Base-by-base conservation (phyloP, 73 alveolate genomes). In the Paramecium tetraurelia region DNA sequence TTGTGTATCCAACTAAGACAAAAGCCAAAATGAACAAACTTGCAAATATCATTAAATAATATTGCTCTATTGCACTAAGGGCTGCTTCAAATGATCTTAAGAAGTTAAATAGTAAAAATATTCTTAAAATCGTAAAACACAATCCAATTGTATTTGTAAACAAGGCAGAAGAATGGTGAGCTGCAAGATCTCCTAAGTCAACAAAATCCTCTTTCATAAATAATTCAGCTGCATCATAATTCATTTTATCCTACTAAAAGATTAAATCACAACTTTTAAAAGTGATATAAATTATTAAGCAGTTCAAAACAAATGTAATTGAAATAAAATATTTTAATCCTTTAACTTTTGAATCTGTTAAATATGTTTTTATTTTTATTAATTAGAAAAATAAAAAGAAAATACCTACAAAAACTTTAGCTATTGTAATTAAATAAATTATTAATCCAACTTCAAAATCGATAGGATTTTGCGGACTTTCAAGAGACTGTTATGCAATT, bases 321-420 rank as follows among this genome's bases (percentile, higher is more conserved):
- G 90, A 80, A 38, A 80, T 80, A 18, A 80, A 80, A 80, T 80
- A 80, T 24, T 80, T 80, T 2, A 80, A 41, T 7, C 43, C 75
- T 46, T 44, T 80, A 9, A 27, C 43, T 21, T 44, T 44, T 44
- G 46, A 44, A 12, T 80, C 70, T 6, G 46, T 46, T 8, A 46
- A 12, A 24, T 31, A 48, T 41, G 46, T 43, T 24, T 80, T 44
- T 18, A 80, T 24, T 80, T 43, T 80, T 21, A 41, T 80, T 7
- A 80, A 46, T 12, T 22, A 3, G 46, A 80, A 41, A 27, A 80
- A 44, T 6, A 35, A 20, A 80, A 44, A 41, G 50, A 80, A 80
- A 2, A 48, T 43, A 20, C 90, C 90, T 10, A 46, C 6, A 24
- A 80, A 31, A 5, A 48, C 90, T 43, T 80, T 80, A 11, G 57